A percentile compares a stretch with the other conserved stretches of the same genome.
Conservation (phyloP, 2,329 filamentous ascomycete species). For the Ilyonectria robusta region DNA sequence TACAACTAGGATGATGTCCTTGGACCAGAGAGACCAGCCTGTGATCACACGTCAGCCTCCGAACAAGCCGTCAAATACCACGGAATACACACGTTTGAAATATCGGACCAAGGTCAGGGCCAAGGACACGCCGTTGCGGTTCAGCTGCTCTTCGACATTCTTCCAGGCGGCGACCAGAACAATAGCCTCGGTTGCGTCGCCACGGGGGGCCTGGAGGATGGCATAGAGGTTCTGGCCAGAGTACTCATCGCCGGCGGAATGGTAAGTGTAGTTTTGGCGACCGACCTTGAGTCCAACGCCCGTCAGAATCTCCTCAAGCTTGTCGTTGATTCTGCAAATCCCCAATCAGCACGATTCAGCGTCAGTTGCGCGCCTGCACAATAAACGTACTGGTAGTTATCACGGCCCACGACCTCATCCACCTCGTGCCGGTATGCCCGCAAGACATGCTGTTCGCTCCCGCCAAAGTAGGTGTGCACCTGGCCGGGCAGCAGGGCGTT, state of each 20-base stretch:
- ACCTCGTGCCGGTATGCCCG: slow-evolving; percentile 91
- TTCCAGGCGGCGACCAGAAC: slow-evolving; percentile 92
- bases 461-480: slow-evolving; percentile 97
- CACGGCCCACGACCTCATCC: slow-evolving; percentile 69
- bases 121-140: slow-evolving; percentile 89
- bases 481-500: slow-evolving; percentile 96
- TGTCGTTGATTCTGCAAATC: slow-evolving; percentile 71
- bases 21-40: slow-evolving; percentile 98
- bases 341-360: neutral
- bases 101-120: slow-evolving; percentile 91
- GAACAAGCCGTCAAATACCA: neutral
- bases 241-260: slow-evolving; percentile 80
- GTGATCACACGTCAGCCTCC: slow-evolving; percentile 37
- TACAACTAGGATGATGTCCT: slow-evolving; percentile 95
- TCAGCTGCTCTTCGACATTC: slow-evolving; percentile 83
- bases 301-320: slow-evolving; percentile 81
- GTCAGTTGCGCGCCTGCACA: neutral
- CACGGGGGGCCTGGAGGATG: slow-evolving; percentile 91
- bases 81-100: slow-evolving; percentile 78
- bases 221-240: slow-evolving; percentile 93
- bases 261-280: slow-evolving; percentile 89
- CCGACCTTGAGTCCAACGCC: slow-evolving; percentile 89
- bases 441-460: slow-evolving; percentile 95
- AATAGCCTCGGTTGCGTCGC: slow-evolving; percentile 97
- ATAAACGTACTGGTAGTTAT: slow-evolving; percentile 66